Evolutionary conservation across 306 rosid species (phyloP).

Genomic region (Pyrus pyrifolia): DNA sequence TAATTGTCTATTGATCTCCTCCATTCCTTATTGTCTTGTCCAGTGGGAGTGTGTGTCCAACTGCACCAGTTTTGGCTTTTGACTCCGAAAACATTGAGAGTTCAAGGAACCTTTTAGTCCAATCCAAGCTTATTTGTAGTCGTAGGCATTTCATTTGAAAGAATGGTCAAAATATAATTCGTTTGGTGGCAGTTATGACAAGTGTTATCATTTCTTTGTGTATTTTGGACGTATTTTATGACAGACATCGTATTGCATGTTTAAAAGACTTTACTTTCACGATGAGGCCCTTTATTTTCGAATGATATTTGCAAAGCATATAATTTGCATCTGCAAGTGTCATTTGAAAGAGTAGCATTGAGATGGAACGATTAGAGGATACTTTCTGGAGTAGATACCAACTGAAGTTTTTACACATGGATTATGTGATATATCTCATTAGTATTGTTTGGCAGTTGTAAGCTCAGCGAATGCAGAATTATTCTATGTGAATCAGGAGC

Average conservation of each 20-base stretch:
- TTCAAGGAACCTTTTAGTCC: background rate
- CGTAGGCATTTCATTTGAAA: no score
- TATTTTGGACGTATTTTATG: background rate
- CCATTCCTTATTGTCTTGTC: background rate
- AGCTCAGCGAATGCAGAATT: slow-evolving; percentile 80
- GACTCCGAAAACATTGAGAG: background rate
- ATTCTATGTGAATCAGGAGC: slow-evolving; percentile 83
- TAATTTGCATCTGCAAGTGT: background rate
- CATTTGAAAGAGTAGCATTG: background rate
- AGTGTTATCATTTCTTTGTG: background rate
- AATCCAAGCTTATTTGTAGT: no score
- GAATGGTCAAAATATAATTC: no score
- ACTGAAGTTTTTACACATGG: background rate
- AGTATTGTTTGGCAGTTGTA: slow-evolving; percentile 48
- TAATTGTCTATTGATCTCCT: background rate
- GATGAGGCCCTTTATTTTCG: no score
- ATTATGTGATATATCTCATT: background rate
- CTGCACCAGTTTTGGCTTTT: background rate
- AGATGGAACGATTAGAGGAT: background rate
- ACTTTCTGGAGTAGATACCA: background rate
- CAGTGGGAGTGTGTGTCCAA: background rate
- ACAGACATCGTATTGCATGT: no score
- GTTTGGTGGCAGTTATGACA: background rate
- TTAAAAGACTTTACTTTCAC: no score
- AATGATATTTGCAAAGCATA: no score